Evolutionary conservation across 208 protist genomes (phyloP), one percentile per base, ranked within the genome.

Genomic region (Paratrypanosoma confusum): DNA sequence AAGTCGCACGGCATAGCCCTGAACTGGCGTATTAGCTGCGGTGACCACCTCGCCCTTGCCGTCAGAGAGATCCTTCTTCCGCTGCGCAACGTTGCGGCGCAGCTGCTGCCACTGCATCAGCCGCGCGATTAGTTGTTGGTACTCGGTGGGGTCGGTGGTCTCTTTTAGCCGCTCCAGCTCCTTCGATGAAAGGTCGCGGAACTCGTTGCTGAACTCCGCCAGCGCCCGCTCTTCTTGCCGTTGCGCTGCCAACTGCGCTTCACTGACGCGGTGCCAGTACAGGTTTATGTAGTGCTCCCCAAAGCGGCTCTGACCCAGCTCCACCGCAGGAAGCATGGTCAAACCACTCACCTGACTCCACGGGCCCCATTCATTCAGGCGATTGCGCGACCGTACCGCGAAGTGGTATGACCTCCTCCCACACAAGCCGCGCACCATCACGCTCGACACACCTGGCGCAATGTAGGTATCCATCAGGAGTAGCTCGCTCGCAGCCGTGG

Each of bases 201-300:
- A 88, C 43, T 74, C 62, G 31, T 59, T 51, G 57, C 83, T 69
- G 11, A 92, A 62, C 17, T 65, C 59, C 7, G 57, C 42, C 47
- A 73, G 67, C 27, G 58, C 46, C 29, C 69, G 51, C 31, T 66
- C 55, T 33, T 73, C 57, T 13, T 31, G 31, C 25, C 59, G 54
- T 10, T 73, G 43, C 14, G 39, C 42, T 16, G 42, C 33, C 29
- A 53, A 40, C 31, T 54, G 32, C 5, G 23, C 40, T 8, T 40
- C 43, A 7, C 67, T 48, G 20, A 58, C 41, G 39, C 87, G 80
- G 49, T 83, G 70, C 83, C 87, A 95, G 46, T 76, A 90, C 16
- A 95, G 60, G 52, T 88, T 89, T 40, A 93, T 87, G 64, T 88
- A 95, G 47, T 93, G 81, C 52, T 95, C 87, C 27, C 81, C 81